Evolutionary conservation across 148 eudicot genomes (phyloP), one percentile per base, ranked within the genome.

Genomic region (Chenopodium album): DNA sequence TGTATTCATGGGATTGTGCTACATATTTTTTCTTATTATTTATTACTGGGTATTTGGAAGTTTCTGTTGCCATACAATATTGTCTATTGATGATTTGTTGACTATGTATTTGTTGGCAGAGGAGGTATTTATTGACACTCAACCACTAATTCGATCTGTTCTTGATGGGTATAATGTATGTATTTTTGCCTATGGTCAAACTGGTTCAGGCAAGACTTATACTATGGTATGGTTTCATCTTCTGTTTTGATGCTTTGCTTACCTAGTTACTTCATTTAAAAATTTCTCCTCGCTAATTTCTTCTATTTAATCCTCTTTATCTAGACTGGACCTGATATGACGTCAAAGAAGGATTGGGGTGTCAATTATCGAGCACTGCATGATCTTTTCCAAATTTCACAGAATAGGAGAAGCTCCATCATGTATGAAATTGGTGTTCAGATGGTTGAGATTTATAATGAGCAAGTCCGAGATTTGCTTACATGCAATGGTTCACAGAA

Each of bases 131-230:
- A 79, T 82, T 79, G 98, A 94, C 78, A 94, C 97, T 54, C 98
- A 88, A 70, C 97, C 94, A 77, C 80, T 94, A 62, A 92, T 94
- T 81, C 88, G 97, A 59, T 94, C 98, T 34, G 98, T 92, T 52
- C 95, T 94, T 83, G 98, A 94, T 87, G 98, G 98, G 5, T 94
- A 89, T 76, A 88, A 91, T 84, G 98, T 91, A 20, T 92, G 98
- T 88, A 94, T 94, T 48, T 94, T 94, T 87, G 98, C 98, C 66
- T 94, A 94, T 81, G 98, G 98, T 72, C 98, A 94, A 80, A 94
- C 98, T 80, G 98, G 97, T 85, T 94, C 98, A 2, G 98, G 98
- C 59, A 94, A 94, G 87, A 94, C 97, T 26, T 94, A 94, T 81
- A 94, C 98, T n/a, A 94, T 94, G 98, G 98, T 94, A 86, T 16